Conservation (phyloP, 495 filamentous ascomycete genomes). For the Podospora australis region DNA sequence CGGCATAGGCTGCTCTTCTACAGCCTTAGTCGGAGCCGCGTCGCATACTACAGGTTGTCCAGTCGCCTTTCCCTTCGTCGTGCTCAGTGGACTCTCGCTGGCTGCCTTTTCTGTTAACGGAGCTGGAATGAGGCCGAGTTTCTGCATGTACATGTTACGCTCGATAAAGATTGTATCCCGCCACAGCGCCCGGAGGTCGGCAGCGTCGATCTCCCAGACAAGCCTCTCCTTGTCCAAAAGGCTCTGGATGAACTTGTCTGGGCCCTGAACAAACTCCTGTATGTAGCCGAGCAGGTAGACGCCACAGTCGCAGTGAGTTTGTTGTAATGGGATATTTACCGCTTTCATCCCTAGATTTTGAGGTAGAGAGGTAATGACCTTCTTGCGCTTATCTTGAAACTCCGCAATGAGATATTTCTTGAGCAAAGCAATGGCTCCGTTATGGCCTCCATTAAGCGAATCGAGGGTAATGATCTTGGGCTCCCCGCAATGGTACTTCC, state of each 20-base stretch:
- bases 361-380: slow-evolving; percentile 45
- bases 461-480: slow-evolving; percentile 84
- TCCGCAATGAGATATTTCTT: slow-evolving; percentile 74
- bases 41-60: too few relatives aligned
- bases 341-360: slow-evolving; percentile 60
- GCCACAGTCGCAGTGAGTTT: slow-evolving; percentile 85
- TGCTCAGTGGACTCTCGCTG: too few relatives aligned
- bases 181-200: slow-evolving; percentile 28
- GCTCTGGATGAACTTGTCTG: slow-evolving; percentile 50
- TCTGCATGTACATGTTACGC: too few relatives aligned
- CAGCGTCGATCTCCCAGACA: slow-evolving; percentile 32
- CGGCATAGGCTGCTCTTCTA: too few relatives aligned
- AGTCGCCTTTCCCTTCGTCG: too few relatives aligned
- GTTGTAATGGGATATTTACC: slow-evolving; percentile 65
- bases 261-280: slow-evolving; percentile 67
- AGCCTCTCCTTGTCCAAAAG: slow-evolving; percentile 27
- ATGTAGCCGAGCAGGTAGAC: slow-evolving; percentile 78
- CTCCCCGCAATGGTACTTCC: slow-evolving; percentile 31
- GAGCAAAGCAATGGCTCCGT: slow-evolving; percentile 54
- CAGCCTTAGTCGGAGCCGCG: too few relatives aligned
- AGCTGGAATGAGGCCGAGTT: too few relatives aligned
- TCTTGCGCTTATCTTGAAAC: slow-evolving; percentile 57
- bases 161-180: slow-evolving; percentile 30
- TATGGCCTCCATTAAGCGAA: slow-evolving; percentile 62
- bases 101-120: too few relatives aligned